Percentiles rank a stretch among this genome's conserved stretches.
These are phyloP conservation scores for Perilla frutescens DNA, from an alignment of 257 asterid species.

Conservation along the genomic window DNA sequence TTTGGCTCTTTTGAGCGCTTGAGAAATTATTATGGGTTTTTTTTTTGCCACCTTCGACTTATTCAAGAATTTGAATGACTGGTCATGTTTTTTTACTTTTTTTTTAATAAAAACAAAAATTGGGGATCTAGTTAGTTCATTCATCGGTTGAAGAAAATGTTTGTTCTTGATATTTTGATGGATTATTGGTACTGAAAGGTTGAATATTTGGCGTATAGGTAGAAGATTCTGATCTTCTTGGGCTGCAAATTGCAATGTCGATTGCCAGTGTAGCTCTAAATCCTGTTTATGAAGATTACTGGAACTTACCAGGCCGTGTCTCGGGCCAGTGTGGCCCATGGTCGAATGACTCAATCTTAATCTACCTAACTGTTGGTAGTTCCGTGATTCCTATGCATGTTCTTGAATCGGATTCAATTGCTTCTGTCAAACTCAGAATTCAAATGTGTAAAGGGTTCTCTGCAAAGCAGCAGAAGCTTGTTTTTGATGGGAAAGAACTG, in stretches of 20 bases:
- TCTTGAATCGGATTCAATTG: conserved; percentile 75
- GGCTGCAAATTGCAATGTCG: conserved; percentile 64
- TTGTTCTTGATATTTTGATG: conserved; percentile 25
- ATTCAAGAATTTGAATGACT: no score
- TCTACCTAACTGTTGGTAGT: conserved; percentile 67
- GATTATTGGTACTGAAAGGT: conserved; percentile 24
- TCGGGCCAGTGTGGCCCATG: conserved; percentile 43
- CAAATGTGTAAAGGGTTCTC: conserved; percentile 67
- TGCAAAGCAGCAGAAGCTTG: conserved; percentile 71
- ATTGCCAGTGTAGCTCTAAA: conserved; percentile 78
- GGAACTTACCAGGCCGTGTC: conserved; percentile 55
- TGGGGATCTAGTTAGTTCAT: conserved; percentile 13
- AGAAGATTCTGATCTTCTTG: conserved; percentile 37
- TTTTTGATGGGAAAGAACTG: conserved; percentile 78
- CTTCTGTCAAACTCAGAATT: conserved; percentile 73
- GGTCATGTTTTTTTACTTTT: not conserved
- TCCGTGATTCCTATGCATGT: conserved; percentile 73
- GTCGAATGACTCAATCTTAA: conserved; percentile 63
- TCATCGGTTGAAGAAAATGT: conserved; percentile 23
- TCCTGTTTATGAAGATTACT: conserved; percentile 65
- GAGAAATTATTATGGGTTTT: no score
- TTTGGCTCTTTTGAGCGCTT: no score
- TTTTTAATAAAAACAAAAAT: not conserved
- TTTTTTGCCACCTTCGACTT: no score
- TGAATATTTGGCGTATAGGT: conserved; percentile 41